Percentiles rank a stretch among this genome's conserved stretches.
These are phyloP conservation scores for Sclerotinia subarctica DNA, from an alignment of 2,329 filamentous ascomycete genomes.

Conservation along the genomic window DNA sequence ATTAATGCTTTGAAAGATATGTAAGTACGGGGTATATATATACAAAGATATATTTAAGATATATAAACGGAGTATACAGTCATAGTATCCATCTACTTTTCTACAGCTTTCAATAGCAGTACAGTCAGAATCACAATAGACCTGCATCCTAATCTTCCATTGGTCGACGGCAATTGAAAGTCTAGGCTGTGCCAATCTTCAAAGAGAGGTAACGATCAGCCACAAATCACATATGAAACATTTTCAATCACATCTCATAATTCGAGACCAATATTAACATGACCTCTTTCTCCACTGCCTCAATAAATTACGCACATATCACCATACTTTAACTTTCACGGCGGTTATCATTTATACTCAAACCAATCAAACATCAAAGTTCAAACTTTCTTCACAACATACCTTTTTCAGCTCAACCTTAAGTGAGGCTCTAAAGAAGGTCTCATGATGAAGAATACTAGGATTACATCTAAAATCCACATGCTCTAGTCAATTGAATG, in stretches of 20 bases:
- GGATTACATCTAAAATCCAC: not conserved
- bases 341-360: not conserved
- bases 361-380: not conserved
- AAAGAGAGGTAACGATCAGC: not conserved
- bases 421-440: constrained; percentile 7
- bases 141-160: not conserved
- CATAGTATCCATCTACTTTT: not conserved
- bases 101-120: not conserved
- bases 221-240: constrained; percentile 11
- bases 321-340: not conserved
- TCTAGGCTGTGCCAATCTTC: constrained; percentile 1
- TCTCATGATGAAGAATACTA: constrained; percentile 5
- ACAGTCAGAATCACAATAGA: not conserved
- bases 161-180: not conserved
- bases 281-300: not conserved
- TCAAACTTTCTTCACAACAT: not conserved
- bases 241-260: constrained; percentile 1
- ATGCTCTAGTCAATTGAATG: not conserved
- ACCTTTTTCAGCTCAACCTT: constrained; percentile 7
- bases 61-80: not conserved
- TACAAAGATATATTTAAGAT: not conserved
- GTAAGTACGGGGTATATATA: not conserved
- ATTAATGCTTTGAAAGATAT: not conserved
- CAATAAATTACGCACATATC: not conserved
- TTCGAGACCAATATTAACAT: not conserved